Evolutionary conservation across 495 filamentous ascomycete genomes (phyloP), one percentile per base, ranked within the genome.

Genomic region (Glarea lozoyensis): DNA sequence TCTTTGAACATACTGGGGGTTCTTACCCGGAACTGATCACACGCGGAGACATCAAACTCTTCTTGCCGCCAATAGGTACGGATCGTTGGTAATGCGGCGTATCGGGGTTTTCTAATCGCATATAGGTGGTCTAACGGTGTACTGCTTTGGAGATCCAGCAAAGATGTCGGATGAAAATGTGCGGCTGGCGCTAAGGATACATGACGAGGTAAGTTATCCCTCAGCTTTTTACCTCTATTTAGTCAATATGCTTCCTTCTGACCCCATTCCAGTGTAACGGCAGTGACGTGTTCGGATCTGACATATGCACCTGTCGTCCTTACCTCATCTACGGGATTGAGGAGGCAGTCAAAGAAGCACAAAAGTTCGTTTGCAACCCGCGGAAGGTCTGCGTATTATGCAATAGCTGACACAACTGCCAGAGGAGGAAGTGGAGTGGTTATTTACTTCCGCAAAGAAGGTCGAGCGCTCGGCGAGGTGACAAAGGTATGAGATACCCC

Each of bases 381-480:
- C 43, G 22, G 25, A 7, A 5, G 16, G 17, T 37, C n/a, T 16
- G 35, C 35, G 22, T 6, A 7, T 21, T 37, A n/a, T 9, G 16
- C 35, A 37, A 37, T 10, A 19, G 15, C 36, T 21, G 22, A 37
- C 19, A 35, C 32, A 25, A 29, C 27, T 45, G 38, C 16, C 27
- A 46, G 82, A 38, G 92, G 92, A 36, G 92, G 92, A 30, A 88
- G 81, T 53, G 92, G 92, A 36, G 90, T 98, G 24, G 92, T 97
- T 20, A 95, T 98, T 60, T 98, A 98, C 63, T 98, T 98, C 79
- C 85, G 92, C 42, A 98, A 98, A 63, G 92, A 98, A 64, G 92
- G 92, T 9, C 76, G 90, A 45, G 90, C 92, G 21, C 66, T 96
- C 10, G 92, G 92, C n/a, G 92, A 98, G 64, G 92, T 98, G 18